Base-by-base conservation (phyloP, 768 basidiomycete species). In the Austroboletus eburneus region DNA sequence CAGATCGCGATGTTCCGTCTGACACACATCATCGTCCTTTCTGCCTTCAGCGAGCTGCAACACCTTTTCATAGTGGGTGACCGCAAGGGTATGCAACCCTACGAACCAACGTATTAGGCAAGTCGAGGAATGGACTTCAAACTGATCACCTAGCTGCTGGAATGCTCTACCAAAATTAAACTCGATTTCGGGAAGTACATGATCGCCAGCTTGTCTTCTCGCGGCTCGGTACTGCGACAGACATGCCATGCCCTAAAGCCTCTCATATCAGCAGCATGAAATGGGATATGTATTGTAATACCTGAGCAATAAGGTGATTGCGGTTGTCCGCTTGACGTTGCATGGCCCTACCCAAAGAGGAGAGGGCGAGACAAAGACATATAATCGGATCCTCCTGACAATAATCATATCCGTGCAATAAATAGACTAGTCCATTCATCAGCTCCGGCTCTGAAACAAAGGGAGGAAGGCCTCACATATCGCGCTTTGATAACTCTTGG, bases 161-260 rank as follows among this genome's bases (percentile, higher is more conserved):
- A 96, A 98, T 2, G 83, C 80, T 38, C 95, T 75, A 0, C 86
- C 95, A 59, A 94, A 89, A 64, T 99, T 99, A 63, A 79, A 97
- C 48, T 99, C 91, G 4, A 95, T 84, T 64, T 98, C 94, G 23
- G 81, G 77, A 20, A 76, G 54, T 3, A 70, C 44, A 3, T 53
- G 72, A 3, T 71, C 64, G 3, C 65, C 63, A 39, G 70, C 69
- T 2, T 55, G 66, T 35, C 70, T 72, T 13, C 85, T 75, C 2
- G 87, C 58, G n/a, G 73, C 71, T 16, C 91, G 79, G 64, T 98
- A 99, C 39, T 81, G 78, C 0, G 83, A 76, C 21, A 97, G 65
- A 64, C 93, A 96, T 0, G 88, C 90, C 74, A 94, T 77, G 0
- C 78, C 89, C 87, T 92, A n/a, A 35, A 27, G 16, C n/a, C 23